phyloP scores from a whole-genome alignment of 2,329 filamentous ascomycete species.

The Cercospora sojina region DNA sequence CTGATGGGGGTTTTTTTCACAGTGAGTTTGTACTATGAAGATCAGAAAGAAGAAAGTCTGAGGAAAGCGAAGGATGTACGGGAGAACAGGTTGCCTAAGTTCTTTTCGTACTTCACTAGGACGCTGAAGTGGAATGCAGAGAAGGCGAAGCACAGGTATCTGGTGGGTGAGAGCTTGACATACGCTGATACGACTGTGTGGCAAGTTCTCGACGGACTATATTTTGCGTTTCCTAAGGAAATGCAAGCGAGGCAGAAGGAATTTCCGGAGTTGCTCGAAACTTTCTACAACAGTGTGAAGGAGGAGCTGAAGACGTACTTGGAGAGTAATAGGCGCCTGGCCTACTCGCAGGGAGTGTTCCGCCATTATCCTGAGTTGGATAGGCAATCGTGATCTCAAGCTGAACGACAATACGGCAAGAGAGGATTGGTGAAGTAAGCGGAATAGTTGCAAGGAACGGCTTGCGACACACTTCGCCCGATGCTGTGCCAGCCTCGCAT shows the following conservation, averaged over 20 bases:
- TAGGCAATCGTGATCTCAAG: conserved; percentile 38
- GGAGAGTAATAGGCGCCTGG: conserved; percentile 60
- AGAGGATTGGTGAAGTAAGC: neutral
- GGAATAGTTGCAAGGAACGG: neutral
- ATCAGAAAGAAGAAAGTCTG: conserved; percentile 68
- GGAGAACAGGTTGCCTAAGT: conserved; percentile 67
- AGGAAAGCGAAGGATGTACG: conserved; percentile 59
- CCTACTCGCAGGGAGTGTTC: conserved; percentile 67
- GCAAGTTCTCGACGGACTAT: conserved; percentile 59
- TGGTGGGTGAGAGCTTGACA: conserved; percentile 64
- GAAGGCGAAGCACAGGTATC: conserved; percentile 59
- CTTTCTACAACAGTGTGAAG: conserved; percentile 62
- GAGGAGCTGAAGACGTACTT: conserved; percentile 68
- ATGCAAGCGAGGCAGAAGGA: conserved; percentile 57
- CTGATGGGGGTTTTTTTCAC: too few relatives aligned
- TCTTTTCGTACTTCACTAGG: conserved; percentile 67
- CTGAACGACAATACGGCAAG: neutral
- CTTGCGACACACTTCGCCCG: neutral
- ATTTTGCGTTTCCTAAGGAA: conserved; percentile 70
- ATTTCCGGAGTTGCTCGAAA: conserved; percentile 60
- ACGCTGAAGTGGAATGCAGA: conserved; percentile 60
- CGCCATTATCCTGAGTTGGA: conserved; percentile 74
- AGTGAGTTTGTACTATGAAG: conserved; percentile 62
- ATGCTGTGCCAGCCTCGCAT: neutral
- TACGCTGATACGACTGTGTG: conserved; percentile 74